Percentiles rank a stretch among this genome's conserved stretches.
Conservation (phyloP, 768 basidiomycete species). For the Gautieria morchelliformis region DNA sequence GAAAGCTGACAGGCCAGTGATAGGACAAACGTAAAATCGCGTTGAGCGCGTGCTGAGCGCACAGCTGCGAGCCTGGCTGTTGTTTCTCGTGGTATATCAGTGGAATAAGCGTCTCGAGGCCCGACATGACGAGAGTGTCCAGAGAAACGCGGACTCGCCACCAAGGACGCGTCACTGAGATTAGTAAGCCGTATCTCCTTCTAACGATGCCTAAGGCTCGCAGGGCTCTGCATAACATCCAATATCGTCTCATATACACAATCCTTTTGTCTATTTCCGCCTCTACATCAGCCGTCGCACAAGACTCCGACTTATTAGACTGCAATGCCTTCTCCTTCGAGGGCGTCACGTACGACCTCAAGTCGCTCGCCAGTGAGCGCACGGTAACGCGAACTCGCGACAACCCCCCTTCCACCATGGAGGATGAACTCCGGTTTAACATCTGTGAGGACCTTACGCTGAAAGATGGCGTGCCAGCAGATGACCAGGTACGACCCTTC, state of each 20-base stretch:
- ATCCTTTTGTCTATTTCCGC: conserved; percentile 15
- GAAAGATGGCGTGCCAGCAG: conserved; percentile 34
- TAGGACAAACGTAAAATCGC: conserved; percentile 57
- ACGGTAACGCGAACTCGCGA: conserved; percentile 39
- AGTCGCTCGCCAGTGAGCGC: conserved; percentile 41
- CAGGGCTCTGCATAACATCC: not conserved
- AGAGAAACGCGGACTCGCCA: not conserved
- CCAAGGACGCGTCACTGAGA: conserved; percentile 3
- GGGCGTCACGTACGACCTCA: conserved; percentile 48
- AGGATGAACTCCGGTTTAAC: conserved; percentile 55
- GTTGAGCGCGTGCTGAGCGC: conserved; percentile 83
- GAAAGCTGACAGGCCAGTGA: conserved; percentile 7
- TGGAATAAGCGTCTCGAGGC: conserved; percentile 41
- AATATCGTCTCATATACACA: not conserved
- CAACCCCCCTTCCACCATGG: conserved; percentile 53
- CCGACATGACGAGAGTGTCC: conserved; percentile 36
- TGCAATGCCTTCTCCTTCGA: conserved; percentile 35
- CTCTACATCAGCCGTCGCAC: conserved; percentile 1
- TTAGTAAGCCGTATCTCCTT: not conserved
- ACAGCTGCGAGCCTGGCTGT: conserved; percentile 70
- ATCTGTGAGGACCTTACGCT: conserved; percentile 51
- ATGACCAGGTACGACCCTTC: conserved; percentile 56
- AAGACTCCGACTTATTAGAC: conserved; percentile 16
- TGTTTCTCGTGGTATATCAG: conserved; percentile 75
- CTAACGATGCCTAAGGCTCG: not conserved